Percentiles rank a stretch among this genome's conserved stretches.
These are phyloP conservation scores for Fusarium domesticum DNA, from an alignment of 2,329 filamentous ascomycete species.

Conservation along the genomic window DNA sequence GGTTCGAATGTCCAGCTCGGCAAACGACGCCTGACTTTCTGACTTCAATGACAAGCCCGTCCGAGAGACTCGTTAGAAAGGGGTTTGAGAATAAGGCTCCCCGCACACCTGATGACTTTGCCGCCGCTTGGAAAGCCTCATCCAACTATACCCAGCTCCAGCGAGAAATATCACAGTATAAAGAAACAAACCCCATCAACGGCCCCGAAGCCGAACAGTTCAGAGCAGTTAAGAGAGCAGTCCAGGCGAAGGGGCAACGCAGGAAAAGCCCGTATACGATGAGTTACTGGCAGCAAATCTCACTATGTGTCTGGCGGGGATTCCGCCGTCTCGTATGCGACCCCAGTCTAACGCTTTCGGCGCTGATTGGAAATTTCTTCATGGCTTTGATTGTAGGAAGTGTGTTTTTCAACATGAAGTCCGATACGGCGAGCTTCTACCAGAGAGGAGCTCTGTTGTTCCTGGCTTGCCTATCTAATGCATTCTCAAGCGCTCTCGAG, in stretches of 20 bases:
- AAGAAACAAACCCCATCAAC: constrained; percentile 28
- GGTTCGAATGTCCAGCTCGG: constrained; percentile 53
- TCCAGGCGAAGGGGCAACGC: constrained; percentile 43
- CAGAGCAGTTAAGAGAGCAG: constrained; percentile 42
- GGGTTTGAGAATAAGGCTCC: constrained; percentile 35
- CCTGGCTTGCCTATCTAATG: constrained; percentile 50
- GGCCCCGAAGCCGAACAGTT: constrained; percentile 48
- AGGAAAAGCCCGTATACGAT: constrained; percentile 23
- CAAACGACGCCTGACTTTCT: constrained; percentile 71
- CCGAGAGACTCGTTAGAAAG: constrained; percentile 31
- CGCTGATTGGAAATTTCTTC: constrained; percentile 43
- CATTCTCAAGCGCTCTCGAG: constrained; percentile 38
- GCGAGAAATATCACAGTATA: constrained; percentile 51
- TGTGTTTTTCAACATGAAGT: constrained; percentile 47
- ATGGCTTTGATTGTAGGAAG: constrained; percentile 51
- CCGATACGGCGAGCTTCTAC: constrained; percentile 44
- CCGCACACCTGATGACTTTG: constrained; percentile 38
- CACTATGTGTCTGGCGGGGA: constrained; percentile 32
- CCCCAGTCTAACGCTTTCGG: constrained; percentile 37
- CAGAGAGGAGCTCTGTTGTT: constrained; percentile 48
- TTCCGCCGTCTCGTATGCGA: constrained; percentile 39
- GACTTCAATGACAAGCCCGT: constrained; percentile 46
- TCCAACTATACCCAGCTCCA: constrained; percentile 35
- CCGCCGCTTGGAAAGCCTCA: constrained; percentile 31
- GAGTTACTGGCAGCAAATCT: constrained; percentile 22